phyloP scores from a whole-genome alignment of 164 flowering plant genomes.

The Sextonia rubra region DNA sequence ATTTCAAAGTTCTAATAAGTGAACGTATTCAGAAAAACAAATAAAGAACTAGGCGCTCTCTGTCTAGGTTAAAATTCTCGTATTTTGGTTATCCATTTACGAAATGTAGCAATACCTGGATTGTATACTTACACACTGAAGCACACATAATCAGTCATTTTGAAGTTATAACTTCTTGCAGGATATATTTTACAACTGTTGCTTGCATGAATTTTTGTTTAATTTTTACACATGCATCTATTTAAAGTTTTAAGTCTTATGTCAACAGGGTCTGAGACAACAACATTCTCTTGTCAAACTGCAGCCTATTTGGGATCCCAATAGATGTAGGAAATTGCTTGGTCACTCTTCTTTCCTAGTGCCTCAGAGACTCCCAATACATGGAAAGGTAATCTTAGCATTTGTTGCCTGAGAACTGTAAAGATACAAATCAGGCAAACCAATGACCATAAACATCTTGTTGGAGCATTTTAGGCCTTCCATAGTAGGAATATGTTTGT shows the following conservation, averaged over 20 bases:
- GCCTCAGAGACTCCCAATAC: constrained; percentile 14
- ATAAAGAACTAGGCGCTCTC: background rate
- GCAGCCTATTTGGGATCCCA: constrained; percentile 11
- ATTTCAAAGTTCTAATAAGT: too few species aligned
- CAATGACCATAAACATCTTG: background rate
- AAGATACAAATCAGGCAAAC: background rate
- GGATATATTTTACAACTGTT: background rate
- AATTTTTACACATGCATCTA: background rate
- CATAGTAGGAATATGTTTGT: background rate
- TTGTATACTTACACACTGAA: background rate
- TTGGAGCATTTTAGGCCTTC: background rate
- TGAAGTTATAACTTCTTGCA: background rate
- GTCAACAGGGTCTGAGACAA: constrained; percentile 13
- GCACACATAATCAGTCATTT: background rate
- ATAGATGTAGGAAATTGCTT: constrained; percentile 20
- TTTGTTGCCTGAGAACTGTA: background rate
- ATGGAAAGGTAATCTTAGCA: constrained; percentile 36
- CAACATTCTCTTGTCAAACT: constrained; percentile 19
- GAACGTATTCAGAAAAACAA: too few species aligned
- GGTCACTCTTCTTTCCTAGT: constrained; percentile 8
- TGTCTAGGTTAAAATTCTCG: background rate
- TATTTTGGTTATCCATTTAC: background rate
- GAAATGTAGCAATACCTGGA: background rate
- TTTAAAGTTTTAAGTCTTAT: background rate
- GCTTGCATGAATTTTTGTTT: background rate